phyloP scores from a whole-genome alignment of 225 moss, liverwort and hornwort genomes.

The Straminergon stramineum region DNA sequence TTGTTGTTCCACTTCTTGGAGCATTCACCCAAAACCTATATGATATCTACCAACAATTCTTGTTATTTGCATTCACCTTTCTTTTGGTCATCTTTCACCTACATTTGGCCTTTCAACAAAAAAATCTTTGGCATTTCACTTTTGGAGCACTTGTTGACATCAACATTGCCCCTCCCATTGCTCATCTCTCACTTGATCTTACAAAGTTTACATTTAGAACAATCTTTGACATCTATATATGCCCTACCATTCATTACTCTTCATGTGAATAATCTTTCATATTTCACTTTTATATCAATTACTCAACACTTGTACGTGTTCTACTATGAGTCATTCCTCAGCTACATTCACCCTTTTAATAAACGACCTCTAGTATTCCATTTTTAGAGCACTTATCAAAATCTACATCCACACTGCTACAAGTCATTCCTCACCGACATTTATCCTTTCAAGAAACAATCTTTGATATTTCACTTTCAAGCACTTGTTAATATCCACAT shows the following conservation, averaged over 20 bases:
- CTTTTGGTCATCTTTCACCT: not conserved
- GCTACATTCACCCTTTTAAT: not conserved
- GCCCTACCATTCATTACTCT: rapidly evolving
- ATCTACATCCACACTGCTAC: not conserved
- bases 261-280: not conserved
- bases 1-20: not conserved
- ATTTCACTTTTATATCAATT: not conserved
- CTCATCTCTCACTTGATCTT: not conserved
- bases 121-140: not conserved
- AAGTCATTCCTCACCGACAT: not conserved
- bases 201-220: not conserved
- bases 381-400: not conserved
- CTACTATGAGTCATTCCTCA: not conserved
- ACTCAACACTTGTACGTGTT: not conserved
- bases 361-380: not conserved
- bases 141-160: rapidly evolving
- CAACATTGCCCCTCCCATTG: not conserved
- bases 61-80: not conserved
- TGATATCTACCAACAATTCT: not conserved
- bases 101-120: not conserved
- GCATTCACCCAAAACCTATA: not conserved
- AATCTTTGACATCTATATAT: rapidly evolving
- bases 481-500: not conserved
- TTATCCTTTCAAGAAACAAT: not conserved
- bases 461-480: not conserved